A percentile compares a stretch with the other conserved stretches of the same genome.
These are phyloP conservation scores for Annulohypoxylon stygium DNA, from an alignment of 495 filamentous ascomycete genomes.

Conservation along the genomic window DNA sequence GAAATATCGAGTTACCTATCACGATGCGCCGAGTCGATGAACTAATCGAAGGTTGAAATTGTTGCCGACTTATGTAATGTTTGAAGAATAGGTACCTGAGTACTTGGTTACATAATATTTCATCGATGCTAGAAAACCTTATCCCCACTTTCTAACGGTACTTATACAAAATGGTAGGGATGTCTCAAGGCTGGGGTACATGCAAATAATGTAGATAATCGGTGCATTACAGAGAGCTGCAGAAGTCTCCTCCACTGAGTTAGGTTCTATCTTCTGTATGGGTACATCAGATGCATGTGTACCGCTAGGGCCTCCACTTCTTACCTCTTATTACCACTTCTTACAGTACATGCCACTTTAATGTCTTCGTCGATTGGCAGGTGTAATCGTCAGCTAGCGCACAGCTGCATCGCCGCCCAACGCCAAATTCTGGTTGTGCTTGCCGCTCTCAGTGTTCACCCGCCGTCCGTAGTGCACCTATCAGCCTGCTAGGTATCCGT, in stretches of 20 bases:
- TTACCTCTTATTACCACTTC: background rate
- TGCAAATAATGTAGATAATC: conserved; percentile 5
- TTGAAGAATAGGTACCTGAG: background rate
- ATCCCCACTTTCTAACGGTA: background rate
- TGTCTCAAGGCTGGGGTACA: conserved; percentile 1
- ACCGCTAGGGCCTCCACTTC: conserved; percentile 6
- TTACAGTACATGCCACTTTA: background rate
- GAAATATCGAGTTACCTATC: conserved; percentile 13
- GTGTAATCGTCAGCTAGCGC: conserved; percentile 36
- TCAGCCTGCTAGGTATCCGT: background rate
- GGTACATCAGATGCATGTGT: background rate
- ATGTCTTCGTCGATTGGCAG: background rate
- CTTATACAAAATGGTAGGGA: background rate
- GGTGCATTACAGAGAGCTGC: conserved; percentile 1
- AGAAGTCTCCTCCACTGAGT: background rate
- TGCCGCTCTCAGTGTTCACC: conserved; percentile 7
- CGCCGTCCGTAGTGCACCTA: background rate
- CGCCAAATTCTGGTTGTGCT: conserved; percentile 38
- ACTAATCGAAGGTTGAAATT: conserved; percentile 9
- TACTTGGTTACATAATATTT: conserved; percentile 5
- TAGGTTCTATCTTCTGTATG: background rate
- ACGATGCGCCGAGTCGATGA: conserved; percentile 19
- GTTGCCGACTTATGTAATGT: background rate
- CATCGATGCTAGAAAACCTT: background rate
- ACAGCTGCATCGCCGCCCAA: conserved; percentile 52